These are phyloP conservation scores for Arthroderma uncinatum DNA, from an alignment of 2,329 filamentous ascomycete genomes.

Conservation along the genomic window DNA sequence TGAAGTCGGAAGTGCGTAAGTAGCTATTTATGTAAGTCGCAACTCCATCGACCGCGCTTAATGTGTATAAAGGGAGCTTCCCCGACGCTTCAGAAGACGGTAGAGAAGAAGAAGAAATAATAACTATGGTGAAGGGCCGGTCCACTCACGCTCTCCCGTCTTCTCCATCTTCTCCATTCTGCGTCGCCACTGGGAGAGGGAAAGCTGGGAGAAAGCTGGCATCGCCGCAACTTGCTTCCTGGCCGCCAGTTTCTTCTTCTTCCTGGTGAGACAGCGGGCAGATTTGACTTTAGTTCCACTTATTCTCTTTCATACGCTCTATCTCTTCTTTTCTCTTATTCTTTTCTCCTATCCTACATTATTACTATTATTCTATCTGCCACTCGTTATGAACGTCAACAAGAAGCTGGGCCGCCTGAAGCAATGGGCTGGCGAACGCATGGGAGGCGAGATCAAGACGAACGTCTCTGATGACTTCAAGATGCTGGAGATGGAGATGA, in stretches of 20 bases:
- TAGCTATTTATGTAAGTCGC: no score
- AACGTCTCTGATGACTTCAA: constrained; percentile 84
- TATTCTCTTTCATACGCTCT: no score
- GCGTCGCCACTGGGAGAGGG: no score
- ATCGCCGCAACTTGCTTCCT: no score
- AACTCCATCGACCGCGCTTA: no score
- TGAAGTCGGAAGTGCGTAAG: no score
- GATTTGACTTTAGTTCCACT: constrained; percentile 3
- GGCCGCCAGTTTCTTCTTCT: not conserved
- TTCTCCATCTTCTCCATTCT: not conserved
- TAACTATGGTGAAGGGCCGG: no score
- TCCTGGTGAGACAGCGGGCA: constrained; percentile 2
- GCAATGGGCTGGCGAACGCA: constrained; percentile 96
- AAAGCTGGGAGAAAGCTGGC: no score
- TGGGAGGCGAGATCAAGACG: constrained; percentile 84
- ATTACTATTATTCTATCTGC: not conserved
- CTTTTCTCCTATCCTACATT: not conserved
- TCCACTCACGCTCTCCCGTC: not conserved
- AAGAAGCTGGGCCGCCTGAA: constrained; percentile 94
- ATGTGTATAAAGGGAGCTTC: no score
- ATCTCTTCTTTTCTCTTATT: no score
- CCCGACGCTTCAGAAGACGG: no score
- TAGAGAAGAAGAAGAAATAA: not conserved
- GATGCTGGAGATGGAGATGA: constrained; percentile 80
- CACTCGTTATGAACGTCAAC: constrained; percentile 48